phyloP scores from a whole-genome alignment of 1,284 basidiomycete species.

The Meripilus lineatus region DNA sequence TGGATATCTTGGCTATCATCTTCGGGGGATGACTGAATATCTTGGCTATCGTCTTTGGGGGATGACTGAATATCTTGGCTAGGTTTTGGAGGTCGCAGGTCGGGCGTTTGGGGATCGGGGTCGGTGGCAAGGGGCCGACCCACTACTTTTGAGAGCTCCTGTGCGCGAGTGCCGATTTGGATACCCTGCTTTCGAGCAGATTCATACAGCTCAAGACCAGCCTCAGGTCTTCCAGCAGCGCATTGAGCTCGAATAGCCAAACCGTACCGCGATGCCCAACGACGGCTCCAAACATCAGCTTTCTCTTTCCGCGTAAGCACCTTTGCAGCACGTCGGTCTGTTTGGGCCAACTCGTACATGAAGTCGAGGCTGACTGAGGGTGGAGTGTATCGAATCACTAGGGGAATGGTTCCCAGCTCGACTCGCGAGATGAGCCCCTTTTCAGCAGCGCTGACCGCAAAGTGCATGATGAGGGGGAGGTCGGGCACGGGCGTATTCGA shows the following conservation, averaged over 20 bases:
- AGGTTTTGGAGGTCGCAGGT: background rate
- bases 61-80: background rate
- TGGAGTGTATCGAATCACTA: conserved; percentile 18
- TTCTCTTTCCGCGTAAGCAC: background rate
- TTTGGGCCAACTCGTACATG: conserved; percentile 17
- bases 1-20: no score
- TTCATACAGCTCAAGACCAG: conserved; percentile 18
- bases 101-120: background rate
- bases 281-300: background rate
- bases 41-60: background rate
- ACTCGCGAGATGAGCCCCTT: conserved; percentile 23
- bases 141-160: no score
- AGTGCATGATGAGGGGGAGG: conserved; percentile 21
- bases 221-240: conserved; percentile 5
- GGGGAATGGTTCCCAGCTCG: conserved; percentile 9
- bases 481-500: conserved; percentile 13
- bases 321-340: background rate
- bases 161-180: no score
- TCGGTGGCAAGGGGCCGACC: no score
- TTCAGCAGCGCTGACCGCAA: conserved; percentile 20
- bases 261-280: conserved; percentile 11
- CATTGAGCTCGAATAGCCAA: conserved; percentile 18
- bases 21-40: background rate
- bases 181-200: no score
- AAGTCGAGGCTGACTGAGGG: conserved; percentile 14